Percentiles rank a stretch among this genome's conserved stretches.
Conservation (phyloP, 352 stramenopile genomes). For the Phytophthora cactorum region DNA sequence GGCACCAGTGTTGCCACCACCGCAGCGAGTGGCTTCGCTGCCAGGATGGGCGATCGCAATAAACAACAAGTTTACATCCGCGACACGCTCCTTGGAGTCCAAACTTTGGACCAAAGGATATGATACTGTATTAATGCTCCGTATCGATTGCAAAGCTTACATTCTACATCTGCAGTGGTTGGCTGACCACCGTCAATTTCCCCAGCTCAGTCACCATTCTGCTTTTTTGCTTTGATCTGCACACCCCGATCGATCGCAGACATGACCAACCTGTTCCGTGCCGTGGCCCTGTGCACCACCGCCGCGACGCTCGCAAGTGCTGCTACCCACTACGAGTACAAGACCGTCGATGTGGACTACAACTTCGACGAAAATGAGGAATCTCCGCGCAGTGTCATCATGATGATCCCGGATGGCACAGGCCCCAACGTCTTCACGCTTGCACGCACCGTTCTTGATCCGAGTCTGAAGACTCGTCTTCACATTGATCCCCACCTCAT, state of each 20-base stretch:
- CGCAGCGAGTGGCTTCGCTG: background rate
- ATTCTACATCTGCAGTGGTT: conserved; percentile 6
- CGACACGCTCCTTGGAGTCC: background rate
- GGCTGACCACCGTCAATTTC: conserved; percentile 3
- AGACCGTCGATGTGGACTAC: conserved; percentile 70
- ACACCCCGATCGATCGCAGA: background rate
- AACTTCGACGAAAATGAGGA: conserved; percentile 57
- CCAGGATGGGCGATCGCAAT: background rate
- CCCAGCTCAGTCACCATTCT: conserved; percentile 9
- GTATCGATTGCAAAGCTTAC: conserved; percentile 10
- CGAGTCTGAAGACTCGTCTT: no score
- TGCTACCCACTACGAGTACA: conserved; percentile 58
- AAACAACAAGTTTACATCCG: conserved; percentile 15
- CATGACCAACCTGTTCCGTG: conserved; percentile 6
- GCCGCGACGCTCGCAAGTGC: conserved; percentile 36
- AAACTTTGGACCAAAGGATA: background rate
- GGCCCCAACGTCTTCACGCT: conserved; percentile 70
- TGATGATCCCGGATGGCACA: conserved; percentile 79
- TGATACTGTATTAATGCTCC: conserved; percentile 3
- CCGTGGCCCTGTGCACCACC: conserved; percentile 17
- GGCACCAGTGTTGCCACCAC: background rate
- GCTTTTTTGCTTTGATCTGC: conserved; percentile 14
- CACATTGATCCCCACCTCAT: no score
- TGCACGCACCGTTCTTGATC: no score
- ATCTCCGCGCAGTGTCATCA: conserved; percentile 59